Percentiles rank a stretch among this genome's conserved stretches.
Evolutionary conservation across 1,139 yeast genomes (phyloP).

Genomic region (Nakaseomyces uthaithaninus): DNA sequence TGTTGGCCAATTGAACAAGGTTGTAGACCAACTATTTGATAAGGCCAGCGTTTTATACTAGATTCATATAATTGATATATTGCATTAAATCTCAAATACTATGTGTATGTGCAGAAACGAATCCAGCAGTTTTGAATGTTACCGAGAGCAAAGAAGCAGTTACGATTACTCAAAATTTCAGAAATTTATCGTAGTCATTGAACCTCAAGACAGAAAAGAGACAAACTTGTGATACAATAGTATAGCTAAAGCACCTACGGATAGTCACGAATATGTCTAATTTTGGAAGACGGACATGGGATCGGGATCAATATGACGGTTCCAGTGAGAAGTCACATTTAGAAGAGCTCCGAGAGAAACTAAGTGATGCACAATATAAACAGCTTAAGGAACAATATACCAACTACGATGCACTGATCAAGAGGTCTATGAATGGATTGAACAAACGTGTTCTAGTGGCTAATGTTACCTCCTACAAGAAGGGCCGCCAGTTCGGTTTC

Average conservation of each 20-base stretch:
- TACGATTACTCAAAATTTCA: neutral
- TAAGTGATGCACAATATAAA: slow-evolving; percentile 16
- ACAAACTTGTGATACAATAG: neutral
- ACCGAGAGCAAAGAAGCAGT: too few relatives aligned
- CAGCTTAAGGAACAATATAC: slow-evolving; percentile 24
- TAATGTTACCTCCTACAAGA: slow-evolving; percentile 36
- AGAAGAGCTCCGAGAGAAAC: slow-evolving; percentile 12
- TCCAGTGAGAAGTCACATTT: slow-evolving; percentile 33
- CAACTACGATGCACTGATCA: slow-evolving; percentile 17
- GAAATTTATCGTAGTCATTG: neutral
- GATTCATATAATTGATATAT: slow-evolving; percentile 8
- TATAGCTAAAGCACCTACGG: neutral
- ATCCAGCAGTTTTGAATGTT: too few relatives aligned
- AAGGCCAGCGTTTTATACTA: slow-evolving; percentile 77
- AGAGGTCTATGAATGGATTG: slow-evolving; percentile 37
- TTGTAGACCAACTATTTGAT: slow-evolving; percentile 85
- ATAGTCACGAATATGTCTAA: slow-evolving; percentile 15
- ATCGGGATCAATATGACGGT: slow-evolving; percentile 52
- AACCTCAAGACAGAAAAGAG: neutral
- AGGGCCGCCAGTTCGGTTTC: slow-evolving; percentile 69
- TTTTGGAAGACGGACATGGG: slow-evolving; percentile 66
- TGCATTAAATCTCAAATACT: neutral
- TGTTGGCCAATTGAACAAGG: slow-evolving; percentile 77
- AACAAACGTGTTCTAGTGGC: slow-evolving; percentile 42
- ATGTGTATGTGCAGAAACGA: neutral